Evolutionary conservation across 441 rosid species (phyloP), one percentile per base, ranked within the genome.

Genomic region (Geranium incanum): DNA sequence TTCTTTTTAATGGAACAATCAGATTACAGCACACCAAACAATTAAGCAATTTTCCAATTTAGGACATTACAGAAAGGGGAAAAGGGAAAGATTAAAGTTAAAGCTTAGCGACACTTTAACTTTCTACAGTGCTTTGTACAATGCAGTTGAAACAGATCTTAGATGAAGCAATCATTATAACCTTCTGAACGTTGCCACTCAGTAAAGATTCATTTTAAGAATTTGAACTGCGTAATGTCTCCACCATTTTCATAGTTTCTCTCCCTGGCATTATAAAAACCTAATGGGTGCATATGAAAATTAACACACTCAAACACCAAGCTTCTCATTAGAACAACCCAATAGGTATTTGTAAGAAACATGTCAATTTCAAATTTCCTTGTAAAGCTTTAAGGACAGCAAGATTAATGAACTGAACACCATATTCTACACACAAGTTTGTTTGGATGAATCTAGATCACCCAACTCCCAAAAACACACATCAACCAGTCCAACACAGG

Each of bases 21-120:
- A 57, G 63, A 57, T 57, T 48, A 57, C 23, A 57, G 63, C 28
- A 57, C 16, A 21, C 6, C 28, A 23, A 16, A 57, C 16, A 57
- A 57, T 23, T 57, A 19, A 57, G 21, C 12, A 43, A 43, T 6
- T 43, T 43, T 6, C 23, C 63, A 16, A 57, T 57, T 18, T 16
- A 57, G 63, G 18, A 57, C 63, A 19, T 57, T 57, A 57, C 63
- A 57, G 63, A 57, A 18, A 57, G 15, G 9, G 63, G 63, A 57
- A 57, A n/a, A 57, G 18, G 16, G 28, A 57, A 57, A 57, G 63
- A 23, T 57, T 57, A 57, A 57, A 57, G 63, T 18, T 57, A 57
- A 16, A 57, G 63, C 63, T 57, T 57, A 57, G 63, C 63, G 18
- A 57, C 63, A 57, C 63, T 57, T 57, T 57, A 57, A 57, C 23